phyloP scores from a whole-genome alignment of 2,329 filamentous ascomycete genomes.

The Beauveria varroae region DNA sequence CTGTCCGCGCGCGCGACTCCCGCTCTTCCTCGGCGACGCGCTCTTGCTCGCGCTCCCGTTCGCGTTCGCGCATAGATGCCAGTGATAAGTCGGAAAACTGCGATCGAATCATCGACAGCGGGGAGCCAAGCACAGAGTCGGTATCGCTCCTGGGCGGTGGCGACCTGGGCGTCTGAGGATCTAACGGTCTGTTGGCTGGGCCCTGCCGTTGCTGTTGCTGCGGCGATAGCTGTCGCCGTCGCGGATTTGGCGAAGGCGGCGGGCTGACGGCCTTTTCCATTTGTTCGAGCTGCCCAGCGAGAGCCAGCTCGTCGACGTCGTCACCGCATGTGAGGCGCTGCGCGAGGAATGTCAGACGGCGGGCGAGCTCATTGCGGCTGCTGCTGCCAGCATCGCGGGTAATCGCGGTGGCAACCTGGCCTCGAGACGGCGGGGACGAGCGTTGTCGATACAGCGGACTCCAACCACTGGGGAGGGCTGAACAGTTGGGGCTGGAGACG shows the following conservation, averaged over 20 bases:
- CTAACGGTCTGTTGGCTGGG: constrained; percentile 10
- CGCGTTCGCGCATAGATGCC: constrained; percentile 21
- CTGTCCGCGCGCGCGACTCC: constrained; percentile 19
- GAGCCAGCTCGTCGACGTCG: constrained; percentile 26
- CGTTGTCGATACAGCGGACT: constrained; percentile 9
- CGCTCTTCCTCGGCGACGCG: constrained; percentile 18
- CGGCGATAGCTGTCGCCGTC: not conserved
- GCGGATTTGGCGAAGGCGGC: constrained; percentile 6
- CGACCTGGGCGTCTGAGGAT: constrained; percentile 13
- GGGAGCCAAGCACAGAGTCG: constrained; percentile 26
- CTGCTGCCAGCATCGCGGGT: not conserved
- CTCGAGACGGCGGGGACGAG: not conserved
- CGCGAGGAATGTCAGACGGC: constrained; percentile 31
- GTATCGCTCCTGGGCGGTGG: not conserved
- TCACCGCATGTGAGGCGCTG: constrained; percentile 29
- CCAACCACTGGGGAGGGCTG: constrained; percentile 5
- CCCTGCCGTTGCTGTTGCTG: not conserved
- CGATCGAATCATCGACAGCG: constrained; percentile 30
- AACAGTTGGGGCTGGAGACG: constrained; percentile 9
- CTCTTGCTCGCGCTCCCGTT: constrained; percentile 16
- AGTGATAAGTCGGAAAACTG: constrained; percentile 33
- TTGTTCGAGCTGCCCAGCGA: constrained; percentile 31
- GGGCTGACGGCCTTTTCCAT: constrained; percentile 24
- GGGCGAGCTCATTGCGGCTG: constrained; percentile 36
- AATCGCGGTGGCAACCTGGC: not conserved